Percentiles rank a stretch among this genome's conserved stretches.
These are phyloP conservation scores for Corylus avellana DNA, from an alignment of 306 rosid genomes.

Conservation along the genomic window DNA sequence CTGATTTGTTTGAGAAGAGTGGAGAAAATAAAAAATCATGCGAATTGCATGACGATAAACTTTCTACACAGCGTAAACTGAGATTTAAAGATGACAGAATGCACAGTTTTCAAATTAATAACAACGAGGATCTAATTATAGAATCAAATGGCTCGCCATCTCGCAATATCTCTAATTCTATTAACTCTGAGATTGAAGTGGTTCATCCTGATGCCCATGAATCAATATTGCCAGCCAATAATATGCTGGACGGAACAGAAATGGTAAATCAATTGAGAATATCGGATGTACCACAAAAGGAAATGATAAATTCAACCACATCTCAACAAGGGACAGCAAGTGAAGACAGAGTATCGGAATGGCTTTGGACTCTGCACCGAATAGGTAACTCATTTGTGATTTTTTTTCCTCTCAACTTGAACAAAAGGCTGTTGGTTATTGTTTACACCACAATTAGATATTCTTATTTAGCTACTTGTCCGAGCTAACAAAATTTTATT, in stretches of 20 bases:
- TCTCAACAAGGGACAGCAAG: conserved; percentile 44
- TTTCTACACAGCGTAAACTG: conserved; percentile 34
- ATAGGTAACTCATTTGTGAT: conserved; percentile 54
- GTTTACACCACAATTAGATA: conserved; percentile 1
- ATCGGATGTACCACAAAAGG: conserved; percentile 69
- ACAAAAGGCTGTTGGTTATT: conserved; percentile 14
- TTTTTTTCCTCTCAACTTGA: conserved; percentile 20
- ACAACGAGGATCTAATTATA: conserved; percentile 67
- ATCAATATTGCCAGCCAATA: conserved; percentile 35
- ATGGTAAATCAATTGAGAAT: conserved; percentile 57
- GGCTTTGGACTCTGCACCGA: conserved; percentile 97
- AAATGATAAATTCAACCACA: conserved; percentile 38
- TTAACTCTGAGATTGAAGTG: conserved; percentile 58
- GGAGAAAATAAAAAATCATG: conserved; percentile 41
- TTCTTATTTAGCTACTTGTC: conserved; percentile 24
- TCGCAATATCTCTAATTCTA: conserved; percentile 36
- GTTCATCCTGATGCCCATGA: conserved; percentile 50
- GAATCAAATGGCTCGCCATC: conserved; percentile 59
- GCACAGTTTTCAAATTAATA: conserved; percentile 74
- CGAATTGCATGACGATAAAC: conserved; percentile 34
- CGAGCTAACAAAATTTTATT: conserved; percentile 30
- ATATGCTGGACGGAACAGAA: conserved; percentile 39
- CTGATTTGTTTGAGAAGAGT: conserved; percentile 62
- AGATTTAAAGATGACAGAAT: conserved; percentile 60
- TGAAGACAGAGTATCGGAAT: conserved; percentile 79